Evolutionary conservation across 768 basidiomycete species (phyloP).

Genomic region (Tephrocybe sp.): DNA sequence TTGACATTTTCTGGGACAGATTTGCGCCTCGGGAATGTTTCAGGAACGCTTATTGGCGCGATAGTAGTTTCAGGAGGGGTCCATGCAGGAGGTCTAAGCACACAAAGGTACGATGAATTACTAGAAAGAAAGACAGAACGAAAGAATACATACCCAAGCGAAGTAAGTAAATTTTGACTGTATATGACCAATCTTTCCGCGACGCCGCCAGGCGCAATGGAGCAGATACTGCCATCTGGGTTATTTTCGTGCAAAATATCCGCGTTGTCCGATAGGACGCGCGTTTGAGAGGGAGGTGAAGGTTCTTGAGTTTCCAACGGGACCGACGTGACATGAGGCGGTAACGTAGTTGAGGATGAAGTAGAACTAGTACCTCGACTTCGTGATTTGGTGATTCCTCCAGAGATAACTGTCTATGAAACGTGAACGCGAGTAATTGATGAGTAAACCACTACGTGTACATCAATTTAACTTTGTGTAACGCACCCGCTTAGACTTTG

Average conservation of each 20-base stretch:
- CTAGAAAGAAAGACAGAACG: neutral
- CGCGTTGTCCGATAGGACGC: conserved; percentile 8
- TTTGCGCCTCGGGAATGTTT: conserved; percentile 1
- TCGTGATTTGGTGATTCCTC: conserved; percentile 26
- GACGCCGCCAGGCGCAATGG: conserved; percentile 32
- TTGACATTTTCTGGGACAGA: conserved; percentile 6
- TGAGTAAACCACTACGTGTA: conserved; percentile 8
- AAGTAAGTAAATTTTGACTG: conserved; percentile 42
- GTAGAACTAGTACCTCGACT: conserved; percentile 13
- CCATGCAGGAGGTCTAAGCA: conserved; percentile 13
- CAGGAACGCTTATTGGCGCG: conserved; percentile 11
- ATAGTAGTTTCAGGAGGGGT: conserved; percentile 1
- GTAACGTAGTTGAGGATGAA: conserved; percentile 4
- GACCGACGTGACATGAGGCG: conserved; percentile 10
- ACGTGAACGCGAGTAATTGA: neutral
- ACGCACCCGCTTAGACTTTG: conserved; percentile 15
- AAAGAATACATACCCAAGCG: conserved; percentile 40
- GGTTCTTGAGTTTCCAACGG: conserved; percentile 9
- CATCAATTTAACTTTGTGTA: conserved; percentile 7
- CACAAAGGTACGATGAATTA: conserved; percentile 11
- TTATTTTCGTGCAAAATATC: conserved; percentile 7
- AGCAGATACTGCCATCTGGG: conserved; percentile 27
- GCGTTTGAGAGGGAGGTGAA: neutral
- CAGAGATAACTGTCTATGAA: conserved; percentile 23
- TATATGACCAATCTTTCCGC: conserved; percentile 50